Base-by-base conservation (phyloP, 805 yeast species). In the Soucietia sequanensis region DNA sequence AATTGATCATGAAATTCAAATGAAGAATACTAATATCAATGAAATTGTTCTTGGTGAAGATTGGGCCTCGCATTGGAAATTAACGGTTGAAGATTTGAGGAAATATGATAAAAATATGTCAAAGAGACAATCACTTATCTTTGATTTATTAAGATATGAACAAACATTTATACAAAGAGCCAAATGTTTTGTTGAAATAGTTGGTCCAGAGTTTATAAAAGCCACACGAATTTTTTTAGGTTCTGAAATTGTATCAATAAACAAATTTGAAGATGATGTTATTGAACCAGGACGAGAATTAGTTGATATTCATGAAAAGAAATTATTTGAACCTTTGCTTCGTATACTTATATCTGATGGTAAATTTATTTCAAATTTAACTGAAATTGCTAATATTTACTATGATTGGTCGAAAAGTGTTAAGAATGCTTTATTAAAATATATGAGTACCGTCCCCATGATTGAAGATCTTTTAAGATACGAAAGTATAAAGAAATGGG, bases 61-160 rank as follows among this genome's bases (percentile, higher is more conserved):
- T 39, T 81, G 88, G 88, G 76, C 79, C 0, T 68, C 76, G 7
- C 81, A 79, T 47, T 81, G 87, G 88, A 70, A 75, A 31, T 44
- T 81, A 10, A 66, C 81, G 0, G 68, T 70, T 3, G 78, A 74
- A 16, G 82, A 79, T 31, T 50, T 80, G 18, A 54, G 66, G 14
- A 71, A 65, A n/a, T 60, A 76, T 6, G 78, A 72, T 34, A 70
- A 71, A 8, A 55, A 58, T 8, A 76, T 78, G 35, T 66, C 79
- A n/a, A 78, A 77, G 47, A 69, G 78, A 23, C 95, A 87, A 53
- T 81, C 86, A 37, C 78, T 81, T 38, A 72, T 85, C 4, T 88
- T 83, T 58, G 95, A 87, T 52, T 61, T 86, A 31, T 76, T 87
- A 19, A 68, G 78, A 37, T 74, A 79, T 30, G 95, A 86, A 44